Base-by-base conservation (phyloP, 176 grass and related monocot species). In the Musa itinerans region DNA sequence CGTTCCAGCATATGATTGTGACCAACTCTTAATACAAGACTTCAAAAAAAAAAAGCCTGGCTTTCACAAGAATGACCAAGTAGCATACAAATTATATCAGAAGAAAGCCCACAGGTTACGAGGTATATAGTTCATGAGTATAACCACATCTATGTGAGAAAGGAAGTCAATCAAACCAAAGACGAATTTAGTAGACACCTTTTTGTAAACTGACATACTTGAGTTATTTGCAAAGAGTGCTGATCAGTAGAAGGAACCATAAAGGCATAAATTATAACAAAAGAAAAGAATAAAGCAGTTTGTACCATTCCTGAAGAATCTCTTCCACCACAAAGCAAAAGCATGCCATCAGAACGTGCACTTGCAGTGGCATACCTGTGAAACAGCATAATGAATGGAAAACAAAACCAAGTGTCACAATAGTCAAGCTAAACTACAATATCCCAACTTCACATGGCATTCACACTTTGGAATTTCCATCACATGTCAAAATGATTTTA, bases 321-420 rank as follows among this genome's bases (percentile, higher is more conserved):
- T 86, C 95, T 92, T 89, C 95, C 95, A 86, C 95, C 95, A 69
- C 90, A 99, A 59, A 99, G 88, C 81, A 99, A 89, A 73, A 99
- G 88, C 95, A 99, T 99, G 43, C 95, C 95, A 84, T 99, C 95
- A 22, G 95, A 92, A 58, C 95, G 88, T 73, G 95, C 76, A 94
- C 95, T 94, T 53, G 95, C 95, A 86, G 86, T 91, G 83, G 90
- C 95, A 84, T 99, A 94, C 95, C 95, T 99, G 72, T 51, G 65
- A 15, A 76, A 22, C 0, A 27, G 53, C 10, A 50, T 11, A 20
- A 61, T 61, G 57, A 19, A n/a, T 16, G 55, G 55, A 57, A 57
- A 57, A 57, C 13, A 0, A 6, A 43, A 43, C 34, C 34, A 43
- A 43, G 6, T 43, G 34, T 43, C 34, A 43, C 34, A 43, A 43